phyloP scores from a whole-genome alignment of 306 rosid species.

The Ceratonia siliqua region DNA sequence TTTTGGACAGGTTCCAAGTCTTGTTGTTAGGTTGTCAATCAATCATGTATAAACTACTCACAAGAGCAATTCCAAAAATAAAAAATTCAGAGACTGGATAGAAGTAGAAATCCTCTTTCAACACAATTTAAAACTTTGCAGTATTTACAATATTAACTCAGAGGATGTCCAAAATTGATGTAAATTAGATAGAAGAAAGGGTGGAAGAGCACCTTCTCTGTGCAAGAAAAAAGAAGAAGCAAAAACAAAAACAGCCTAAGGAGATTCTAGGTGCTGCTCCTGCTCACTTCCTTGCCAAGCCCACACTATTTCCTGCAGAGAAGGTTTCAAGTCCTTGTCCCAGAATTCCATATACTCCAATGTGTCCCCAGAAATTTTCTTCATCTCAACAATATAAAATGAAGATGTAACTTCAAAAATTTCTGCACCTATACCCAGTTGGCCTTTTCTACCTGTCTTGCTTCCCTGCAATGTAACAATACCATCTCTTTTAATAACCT shows the following conservation, averaged over 20 bases:
- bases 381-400: conserved; percentile 80
- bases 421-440: conserved; percentile 69
- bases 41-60: no score
- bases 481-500: conserved; percentile 65
- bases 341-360: conserved; percentile 69
- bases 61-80: no score
- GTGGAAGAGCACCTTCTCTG: neutral
- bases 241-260: neutral
- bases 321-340: conserved; percentile 69
- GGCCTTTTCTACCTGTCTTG: conserved; percentile 76
- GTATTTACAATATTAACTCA: no score
- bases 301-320: conserved; percentile 90
- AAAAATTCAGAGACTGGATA: no score
- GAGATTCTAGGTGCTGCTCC: neutral
- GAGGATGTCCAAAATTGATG: no score
- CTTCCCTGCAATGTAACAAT: conserved; percentile 70
- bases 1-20: no score
- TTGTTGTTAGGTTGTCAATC: no score
- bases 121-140: neutral
- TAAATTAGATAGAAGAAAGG: no score
- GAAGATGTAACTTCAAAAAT: conserved; percentile 77
- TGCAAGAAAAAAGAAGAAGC: neutral
- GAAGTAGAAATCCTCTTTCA: no score
- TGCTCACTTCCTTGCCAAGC: conserved; percentile 68
- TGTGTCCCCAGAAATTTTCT: conserved; percentile 80